These are phyloP conservation scores for Alternaria brassicicola DNA, from an alignment of 2,329 filamentous ascomycete species.

Conservation along the genomic window DNA sequence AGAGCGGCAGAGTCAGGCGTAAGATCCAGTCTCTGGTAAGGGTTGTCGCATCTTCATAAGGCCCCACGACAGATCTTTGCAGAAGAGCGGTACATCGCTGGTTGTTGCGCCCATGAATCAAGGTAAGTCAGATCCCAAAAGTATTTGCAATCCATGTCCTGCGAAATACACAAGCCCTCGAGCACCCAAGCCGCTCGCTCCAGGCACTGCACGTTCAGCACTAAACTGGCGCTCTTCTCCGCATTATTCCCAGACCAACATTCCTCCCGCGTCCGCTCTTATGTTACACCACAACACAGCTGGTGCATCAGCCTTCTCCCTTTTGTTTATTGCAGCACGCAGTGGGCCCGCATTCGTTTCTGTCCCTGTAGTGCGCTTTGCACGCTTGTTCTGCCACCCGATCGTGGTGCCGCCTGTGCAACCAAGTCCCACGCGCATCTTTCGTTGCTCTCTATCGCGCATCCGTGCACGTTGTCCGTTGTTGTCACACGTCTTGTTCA, in stretches of 20 bases:
- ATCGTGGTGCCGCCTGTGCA: constrained; percentile 45
- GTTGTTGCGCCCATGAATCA: constrained; percentile 44
- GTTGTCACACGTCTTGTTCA: constrained; percentile 45
- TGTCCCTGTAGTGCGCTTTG: constrained; percentile 45
- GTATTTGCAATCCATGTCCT: constrained; percentile 32
- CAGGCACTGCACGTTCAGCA: constrained; percentile 36
- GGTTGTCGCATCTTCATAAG: constrained; percentile 21
- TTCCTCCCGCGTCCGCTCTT: constrained; percentile 37
- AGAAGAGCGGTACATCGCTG: constrained; percentile 27
- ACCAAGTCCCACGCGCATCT: constrained; percentile 42
- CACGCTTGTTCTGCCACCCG: constrained; percentile 40
- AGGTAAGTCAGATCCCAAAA: constrained; percentile 47
- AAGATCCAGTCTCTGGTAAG: constrained; percentile 32
- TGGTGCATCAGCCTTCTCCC: constrained; percentile 28
- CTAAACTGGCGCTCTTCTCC: constrained; percentile 46
- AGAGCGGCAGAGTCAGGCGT: constrained; percentile 30
- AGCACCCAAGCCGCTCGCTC: constrained; percentile 30
- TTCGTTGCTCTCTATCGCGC: constrained; percentile 29
- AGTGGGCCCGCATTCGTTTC: constrained; percentile 36
- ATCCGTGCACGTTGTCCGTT: constrained; percentile 48
- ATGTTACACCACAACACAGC: constrained; percentile 39
- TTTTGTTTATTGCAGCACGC: constrained; percentile 37
- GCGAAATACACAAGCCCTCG: constrained; percentile 23
- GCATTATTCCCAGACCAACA: constrained; percentile 45
- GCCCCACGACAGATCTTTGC: constrained; percentile 27